A percentile compares a stretch with the other conserved stretches of the same genome.
Evolutionary conservation across 2,329 filamentous ascomycete species (phyloP).

Genomic region (Monosporascus ibericus): DNA sequence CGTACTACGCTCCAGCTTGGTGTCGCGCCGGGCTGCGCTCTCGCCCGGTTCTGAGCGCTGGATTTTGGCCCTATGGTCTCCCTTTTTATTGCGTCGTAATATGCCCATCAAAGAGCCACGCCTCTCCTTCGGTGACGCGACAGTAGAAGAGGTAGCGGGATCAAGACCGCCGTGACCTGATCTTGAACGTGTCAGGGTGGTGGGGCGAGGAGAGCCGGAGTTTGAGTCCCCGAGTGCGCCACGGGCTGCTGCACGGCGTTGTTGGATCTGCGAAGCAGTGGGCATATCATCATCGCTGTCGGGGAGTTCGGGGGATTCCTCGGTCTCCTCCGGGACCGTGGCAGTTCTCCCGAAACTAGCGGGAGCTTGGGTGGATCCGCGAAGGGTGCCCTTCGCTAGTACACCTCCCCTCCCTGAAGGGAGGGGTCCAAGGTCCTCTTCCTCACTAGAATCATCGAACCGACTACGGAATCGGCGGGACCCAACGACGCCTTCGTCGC

Average conservation of each 20-base stretch:
- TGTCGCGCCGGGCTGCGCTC: conserved; percentile 56
- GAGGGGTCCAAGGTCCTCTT: conserved; percentile 38
- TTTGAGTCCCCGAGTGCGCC: conserved; percentile 10
- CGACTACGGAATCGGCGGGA: conserved; percentile 45
- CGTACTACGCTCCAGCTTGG: conserved; percentile 52
- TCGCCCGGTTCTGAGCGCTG: conserved; percentile 47
- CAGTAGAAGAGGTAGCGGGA: conserved; percentile 15
- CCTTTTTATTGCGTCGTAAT: conserved; percentile 58
- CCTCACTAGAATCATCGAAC: conserved; percentile 68
- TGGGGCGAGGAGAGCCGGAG: conserved; percentile 22
- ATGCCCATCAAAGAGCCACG: conserved; percentile 50
- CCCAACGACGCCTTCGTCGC: conserved; percentile 49
- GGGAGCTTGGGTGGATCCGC: conserved; percentile 23
- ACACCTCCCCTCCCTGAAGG: conserved; percentile 18
- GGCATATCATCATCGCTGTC: conserved; percentile 46
- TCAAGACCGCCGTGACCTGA: conserved; percentile 19
- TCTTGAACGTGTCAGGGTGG: conserved; percentile 18
- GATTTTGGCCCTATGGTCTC: conserved; percentile 43
- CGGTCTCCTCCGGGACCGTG: conserved; percentile 42
- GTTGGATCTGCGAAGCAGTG: conserved; percentile 19
- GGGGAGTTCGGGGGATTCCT: conserved; percentile 52
- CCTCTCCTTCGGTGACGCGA: conserved; percentile 24
- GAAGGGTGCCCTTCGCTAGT: conserved; percentile 25
- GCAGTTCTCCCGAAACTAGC: conserved; percentile 53
- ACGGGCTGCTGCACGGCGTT: conserved; percentile 12